phyloP scores from a whole-genome alignment of 2,329 filamentous ascomycete species.

The Myriosclerotinia curreyana region DNA sequence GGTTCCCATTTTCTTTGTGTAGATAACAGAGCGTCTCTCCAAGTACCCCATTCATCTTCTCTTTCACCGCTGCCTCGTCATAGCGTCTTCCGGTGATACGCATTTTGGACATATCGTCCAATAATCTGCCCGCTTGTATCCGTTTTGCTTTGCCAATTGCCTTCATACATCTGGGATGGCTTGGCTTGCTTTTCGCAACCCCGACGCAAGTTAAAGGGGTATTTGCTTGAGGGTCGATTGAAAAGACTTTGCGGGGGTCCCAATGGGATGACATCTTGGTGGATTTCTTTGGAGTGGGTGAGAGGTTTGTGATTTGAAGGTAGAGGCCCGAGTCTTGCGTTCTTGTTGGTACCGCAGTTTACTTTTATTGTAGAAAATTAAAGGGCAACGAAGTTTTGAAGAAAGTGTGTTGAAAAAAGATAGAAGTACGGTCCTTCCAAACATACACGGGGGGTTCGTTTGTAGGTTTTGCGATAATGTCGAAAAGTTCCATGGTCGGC shows the following conservation, averaged over 20 bases:
- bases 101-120: neutral
- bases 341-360: too few species aligned
- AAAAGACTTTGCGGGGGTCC: neutral
- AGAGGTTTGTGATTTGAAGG: neutral
- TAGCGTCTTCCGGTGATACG: neutral
- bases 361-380: neutral
- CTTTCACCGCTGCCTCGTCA: neutral
- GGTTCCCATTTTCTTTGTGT: neutral
- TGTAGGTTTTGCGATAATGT: neutral
- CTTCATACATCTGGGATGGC: neutral
- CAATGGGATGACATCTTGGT: neutral
- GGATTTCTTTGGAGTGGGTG: too few species aligned
- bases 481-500: neutral
- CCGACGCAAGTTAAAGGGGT: neutral
- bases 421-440: too few species aligned
- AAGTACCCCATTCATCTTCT: neutral
- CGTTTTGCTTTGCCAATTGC: neutral
- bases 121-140: neutral
- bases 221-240: neutral
- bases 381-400: neutral
- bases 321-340: neutral
- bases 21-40: neutral
- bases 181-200: neutral
- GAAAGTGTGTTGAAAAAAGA: neutral
- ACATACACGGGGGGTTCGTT: rapidly evolving